Percentiles rank a stretch among this genome's conserved stretches.
Conservation (phyloP, 2,329 filamentous ascomycete species). For the Colletotrichum theobromicola region DNA sequence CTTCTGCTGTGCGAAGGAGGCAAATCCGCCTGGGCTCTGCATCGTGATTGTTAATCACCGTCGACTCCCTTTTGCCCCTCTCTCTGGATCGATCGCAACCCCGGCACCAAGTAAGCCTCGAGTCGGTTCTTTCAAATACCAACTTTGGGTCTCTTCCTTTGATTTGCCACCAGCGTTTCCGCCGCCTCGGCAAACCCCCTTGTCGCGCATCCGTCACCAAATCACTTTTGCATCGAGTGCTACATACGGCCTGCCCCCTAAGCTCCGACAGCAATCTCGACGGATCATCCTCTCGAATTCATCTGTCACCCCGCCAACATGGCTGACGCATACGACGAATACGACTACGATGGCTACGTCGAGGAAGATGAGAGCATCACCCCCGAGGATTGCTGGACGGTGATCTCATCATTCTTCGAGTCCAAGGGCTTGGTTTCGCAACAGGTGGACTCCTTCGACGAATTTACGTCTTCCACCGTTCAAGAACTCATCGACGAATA, state of each 20-base stretch:
- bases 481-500: conserved; percentile 95
- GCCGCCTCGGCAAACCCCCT: background rate
- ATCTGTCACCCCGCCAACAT: conserved; percentile 38
- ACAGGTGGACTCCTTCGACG: conserved; percentile 97
- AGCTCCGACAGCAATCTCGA: background rate
- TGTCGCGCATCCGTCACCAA: background rate
- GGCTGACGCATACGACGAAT: conserved; percentile 63
- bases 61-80: background rate
- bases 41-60: conserved; percentile 17
- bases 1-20: conserved; percentile 7
- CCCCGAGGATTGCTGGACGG: conserved; percentile 97
- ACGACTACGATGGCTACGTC: conserved; percentile 70
- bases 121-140: background rate
- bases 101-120: background rate
- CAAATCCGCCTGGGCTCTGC: conserved; percentile 16
- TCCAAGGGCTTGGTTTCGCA: conserved; percentile 95
- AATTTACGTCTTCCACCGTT: conserved; percentile 93
- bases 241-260: background rate
- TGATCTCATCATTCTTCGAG: conserved; percentile 97
- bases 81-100: conserved; percentile 7
- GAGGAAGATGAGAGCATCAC: conserved; percentile 79
- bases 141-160: background rate
- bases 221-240: background rate
- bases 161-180: background rate
- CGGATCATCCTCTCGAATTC: background rate